Evolutionary conservation across 208 protist species (phyloP).

Genomic region (Trypanosomatidae sp.): DNA sequence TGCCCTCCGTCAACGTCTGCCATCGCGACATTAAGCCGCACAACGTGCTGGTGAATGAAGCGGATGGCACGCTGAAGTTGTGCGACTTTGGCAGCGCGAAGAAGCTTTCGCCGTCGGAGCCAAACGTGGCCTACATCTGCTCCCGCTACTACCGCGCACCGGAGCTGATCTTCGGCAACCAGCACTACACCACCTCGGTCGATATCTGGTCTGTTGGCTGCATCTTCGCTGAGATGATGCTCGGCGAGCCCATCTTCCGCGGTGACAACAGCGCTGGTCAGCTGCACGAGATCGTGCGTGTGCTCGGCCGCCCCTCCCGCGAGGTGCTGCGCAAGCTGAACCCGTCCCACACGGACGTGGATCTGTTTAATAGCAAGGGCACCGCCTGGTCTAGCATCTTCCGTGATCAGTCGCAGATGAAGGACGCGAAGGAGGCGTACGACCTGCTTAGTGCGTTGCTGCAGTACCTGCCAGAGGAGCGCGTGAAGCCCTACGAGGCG

Average conservation of each 20-base stretch:
- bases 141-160: conserved; percentile 99
- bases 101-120: conserved; percentile 97
- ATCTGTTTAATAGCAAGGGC: conserved; percentile 48
- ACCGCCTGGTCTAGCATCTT: conserved; percentile 71
- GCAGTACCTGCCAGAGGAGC: conserved; percentile 92
- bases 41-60: conserved; percentile 99
- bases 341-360: conserved; percentile 44
- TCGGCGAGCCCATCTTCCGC: conserved; percentile 99
- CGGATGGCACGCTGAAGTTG: conserved; percentile 93
- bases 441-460: conserved; percentile 95
- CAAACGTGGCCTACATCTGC: conserved; percentile 99
- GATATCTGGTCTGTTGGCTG: conserved; percentile 99
- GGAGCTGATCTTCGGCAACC: conserved; percentile 99
- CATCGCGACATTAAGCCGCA: conserved; percentile 99
- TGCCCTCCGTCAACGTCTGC: conserved; percentile 82
- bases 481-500: conserved; percentile 88
- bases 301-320: conserved; percentile 94
- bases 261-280: conserved; percentile 99
- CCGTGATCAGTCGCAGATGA: conserved; percentile 32
- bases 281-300: conserved; percentile 96
- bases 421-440: conserved; percentile 73
- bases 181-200: conserved; percentile 99
- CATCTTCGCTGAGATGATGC: conserved; percentile 99
- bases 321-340: conserved; percentile 78
- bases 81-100: conserved; percentile 99